Evolutionary conservation across 2,329 filamentous ascomycete genomes (phyloP), one percentile per base, ranked within the genome.

Genomic region (Exserohilum rostratum): DNA sequence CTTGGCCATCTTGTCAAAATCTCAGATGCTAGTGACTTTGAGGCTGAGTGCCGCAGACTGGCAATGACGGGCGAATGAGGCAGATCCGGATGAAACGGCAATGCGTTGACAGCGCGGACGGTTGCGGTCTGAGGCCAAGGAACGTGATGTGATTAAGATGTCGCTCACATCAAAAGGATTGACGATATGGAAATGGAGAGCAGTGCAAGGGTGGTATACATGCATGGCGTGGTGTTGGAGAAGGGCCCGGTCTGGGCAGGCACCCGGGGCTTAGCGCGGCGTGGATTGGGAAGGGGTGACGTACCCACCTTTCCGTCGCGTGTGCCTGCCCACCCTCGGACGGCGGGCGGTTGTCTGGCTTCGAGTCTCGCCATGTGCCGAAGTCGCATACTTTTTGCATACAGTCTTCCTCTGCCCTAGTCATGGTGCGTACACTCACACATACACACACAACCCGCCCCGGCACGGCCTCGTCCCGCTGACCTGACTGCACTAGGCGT

Each of bases 401-500:
- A 17, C 43, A 35, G 15, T 6, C 29, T 18, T 27, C 18, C 15
- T 25, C 27, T 15, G 48, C 48, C 37, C 17, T 27, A 43, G 40
- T 9, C 20, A 55, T 55, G 53, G 53, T 55, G 33, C 40, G 53
- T 38, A 46, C 15, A 7, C 13, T 7, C n/a, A n/a, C n/a, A n/a
- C n/a, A n/a, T n/a, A n/a, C n/a, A n/a, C n/a, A n/a, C n/a, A n/a
- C n/a, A n/a, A n/a, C n/a, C n/a, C n/a, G n/a, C n/a, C n/a, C n/a
- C n/a, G n/a, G 13, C n/a, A 25, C n/a, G 0, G 11, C n/a, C 5
- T 15, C 2, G 17, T 12, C 33, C 29, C 25, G 42, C 47, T 58
- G 38, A 51, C 34, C 7, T 30, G 33, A 12, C 20, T 30, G 29
- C 39, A 7, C n/a, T 42, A 76, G 73, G 72, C 72, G 42, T 75